Conservation (phyloP, 176 grass and related monocot genomes). For the Bonia amplexicaulis region DNA sequence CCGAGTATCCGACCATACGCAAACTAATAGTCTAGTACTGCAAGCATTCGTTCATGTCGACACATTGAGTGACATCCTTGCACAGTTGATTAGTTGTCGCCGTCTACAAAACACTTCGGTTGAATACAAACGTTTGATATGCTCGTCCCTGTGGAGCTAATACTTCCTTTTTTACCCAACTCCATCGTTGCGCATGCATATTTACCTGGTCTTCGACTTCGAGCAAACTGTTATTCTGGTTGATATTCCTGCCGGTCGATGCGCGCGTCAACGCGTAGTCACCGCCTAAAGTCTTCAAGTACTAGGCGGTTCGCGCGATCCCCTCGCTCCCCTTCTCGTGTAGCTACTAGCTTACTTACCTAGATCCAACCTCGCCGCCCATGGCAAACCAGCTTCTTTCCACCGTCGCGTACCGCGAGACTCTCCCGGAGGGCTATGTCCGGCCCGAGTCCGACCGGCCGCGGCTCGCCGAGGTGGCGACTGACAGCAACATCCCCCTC, state of each 20-base stretch:
- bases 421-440: constrained; percentile 51
- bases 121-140: neutral
- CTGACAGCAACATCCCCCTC: constrained; percentile 48
- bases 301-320: neutral
- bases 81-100: neutral
- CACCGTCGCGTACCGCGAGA: constrained; percentile 24
- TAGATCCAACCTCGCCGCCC: neutral
- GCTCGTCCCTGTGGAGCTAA: neutral
- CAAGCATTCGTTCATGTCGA: neutral
- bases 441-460: constrained; percentile 61
- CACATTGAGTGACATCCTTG: neutral
- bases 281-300: neutral
- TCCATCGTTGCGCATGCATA: neutral
- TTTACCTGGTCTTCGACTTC: neutral
- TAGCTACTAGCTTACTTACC: neutral
- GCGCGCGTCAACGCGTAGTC: constrained; percentile 26
- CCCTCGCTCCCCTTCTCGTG: neutral
- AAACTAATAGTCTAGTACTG: neutral
- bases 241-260: neutral
- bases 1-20: neutral
- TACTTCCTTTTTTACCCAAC: neutral
- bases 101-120: neutral
- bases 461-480: constrained; percentile 43
- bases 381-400: constrained; percentile 73
- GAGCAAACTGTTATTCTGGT: neutral